These are phyloP conservation scores for Penicillium sp. DNA, from an alignment of 2,329 filamentous ascomycete genomes.

Conservation along the genomic window DNA sequence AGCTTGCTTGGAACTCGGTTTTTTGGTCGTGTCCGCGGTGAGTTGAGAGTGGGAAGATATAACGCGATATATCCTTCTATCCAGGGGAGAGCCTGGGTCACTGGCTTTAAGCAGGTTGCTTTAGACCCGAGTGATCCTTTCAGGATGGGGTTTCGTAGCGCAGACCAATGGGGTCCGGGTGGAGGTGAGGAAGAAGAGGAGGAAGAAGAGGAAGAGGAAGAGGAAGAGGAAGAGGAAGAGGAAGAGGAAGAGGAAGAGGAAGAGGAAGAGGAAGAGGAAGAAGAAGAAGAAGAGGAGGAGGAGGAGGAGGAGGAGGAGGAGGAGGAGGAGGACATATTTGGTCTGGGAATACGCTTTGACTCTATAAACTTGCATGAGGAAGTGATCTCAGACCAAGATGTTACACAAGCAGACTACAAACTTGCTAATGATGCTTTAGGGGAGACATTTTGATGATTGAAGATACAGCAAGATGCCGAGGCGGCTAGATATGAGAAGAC, in stretches of 20 bases:
- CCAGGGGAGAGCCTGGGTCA: slow-evolving; percentile 2
- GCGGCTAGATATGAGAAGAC: neutral
- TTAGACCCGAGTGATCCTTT: slow-evolving; percentile 4
- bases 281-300: too few species aligned
- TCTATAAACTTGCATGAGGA: neutral
- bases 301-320: neutral
- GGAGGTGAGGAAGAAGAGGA: neutral
- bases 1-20: neutral
- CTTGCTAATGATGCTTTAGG: neutral
- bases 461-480: neutral
- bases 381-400: neutral
- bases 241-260: neutral
- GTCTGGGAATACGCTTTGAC: neutral
- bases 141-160: slow-evolving; percentile 1
- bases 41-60: neutral
- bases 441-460: neutral
- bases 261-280: neutral
- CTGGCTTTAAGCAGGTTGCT: slow-evolving; percentile 3
- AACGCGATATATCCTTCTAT: slow-evolving; percentile 1
- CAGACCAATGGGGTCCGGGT: slow-evolving; percentile 3
- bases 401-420: neutral
- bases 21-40: neutral
- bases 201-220: too few species aligned
- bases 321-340: neutral
- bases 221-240: neutral